A percentile compares a stretch with the other conserved stretches of the same genome.
phyloP scores from a whole-genome alignment of 1,284 basidiomycete species.

The Naganishia albida region DNA sequence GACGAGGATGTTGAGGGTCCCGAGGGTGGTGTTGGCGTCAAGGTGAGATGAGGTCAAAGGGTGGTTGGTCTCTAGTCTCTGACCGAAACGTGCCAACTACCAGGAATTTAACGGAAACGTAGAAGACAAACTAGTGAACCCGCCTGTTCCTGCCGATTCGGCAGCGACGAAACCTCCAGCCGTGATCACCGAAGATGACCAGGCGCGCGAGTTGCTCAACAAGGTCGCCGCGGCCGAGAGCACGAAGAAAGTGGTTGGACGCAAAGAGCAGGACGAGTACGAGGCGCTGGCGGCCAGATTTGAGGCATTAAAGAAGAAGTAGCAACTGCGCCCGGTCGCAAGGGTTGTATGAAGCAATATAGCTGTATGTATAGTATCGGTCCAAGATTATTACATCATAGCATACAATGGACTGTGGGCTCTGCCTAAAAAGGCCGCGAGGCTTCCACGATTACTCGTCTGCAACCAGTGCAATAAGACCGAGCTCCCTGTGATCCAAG shows the following conservation, averaged over 20 bases:
- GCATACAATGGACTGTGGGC: no score
- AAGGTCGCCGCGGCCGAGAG: slow-evolving; percentile 17
- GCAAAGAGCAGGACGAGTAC: slow-evolving; percentile 66
- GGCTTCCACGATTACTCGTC: slow-evolving; percentile 25
- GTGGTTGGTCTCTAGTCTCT: slow-evolving; percentile 2
- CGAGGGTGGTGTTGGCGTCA: slow-evolving; percentile 42
- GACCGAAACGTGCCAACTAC: neutral
- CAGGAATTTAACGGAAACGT: slow-evolving; percentile 2
- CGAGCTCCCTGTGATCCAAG: slow-evolving; percentile 64
- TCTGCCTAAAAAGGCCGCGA: no score
- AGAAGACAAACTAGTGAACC: neutral
- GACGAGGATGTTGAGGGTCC: slow-evolving; percentile 41
- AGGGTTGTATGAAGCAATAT: no score
- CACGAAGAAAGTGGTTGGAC: slow-evolving; percentile 2
- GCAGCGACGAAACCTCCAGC: neutral
- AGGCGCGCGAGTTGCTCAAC: slow-evolving; percentile 5
- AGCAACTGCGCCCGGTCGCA: slow-evolving; percentile 36
- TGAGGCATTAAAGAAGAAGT: slow-evolving; percentile 75
- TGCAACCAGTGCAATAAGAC: slow-evolving; percentile 75
- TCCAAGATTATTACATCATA: no score
- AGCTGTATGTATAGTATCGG: neutral
- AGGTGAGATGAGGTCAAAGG: slow-evolving; percentile 40
- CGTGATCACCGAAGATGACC: slow-evolving; percentile 8
- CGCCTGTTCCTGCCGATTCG: neutral
- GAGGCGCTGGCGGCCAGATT: slow-evolving; percentile 70